Evolutionary conservation across 2,329 filamentous ascomycete genomes (phyloP), one percentile per base, ranked within the genome.

Genomic region (Bipolaris oryzae): DNA sequence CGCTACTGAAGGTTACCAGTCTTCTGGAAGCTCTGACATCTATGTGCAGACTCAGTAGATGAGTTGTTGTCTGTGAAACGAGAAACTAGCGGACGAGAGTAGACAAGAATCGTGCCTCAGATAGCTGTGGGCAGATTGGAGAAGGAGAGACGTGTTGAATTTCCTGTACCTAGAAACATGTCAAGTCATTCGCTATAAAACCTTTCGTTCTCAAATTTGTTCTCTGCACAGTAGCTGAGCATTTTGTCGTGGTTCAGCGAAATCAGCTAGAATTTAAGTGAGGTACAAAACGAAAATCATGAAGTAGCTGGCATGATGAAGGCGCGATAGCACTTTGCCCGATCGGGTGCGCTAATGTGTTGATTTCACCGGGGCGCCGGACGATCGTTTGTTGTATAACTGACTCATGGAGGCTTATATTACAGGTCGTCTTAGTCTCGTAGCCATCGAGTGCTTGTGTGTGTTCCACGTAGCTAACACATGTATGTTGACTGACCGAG

Each of bases 1-100:
- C 28, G 82, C 82, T 16, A 81, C 79, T 2, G 82, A 85, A 72
- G 82, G 81, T 3, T 84, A 83, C 73, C 72, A 75, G 61, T 81
- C 79, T 69, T 76, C 73, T 57, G 82, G 82, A 1, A 56, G 43
- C 50, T 53, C 55, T 15, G 50, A 53, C 31, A 57, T 57, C 33
- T 57, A 53, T 11, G 55, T 57, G 44, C 55, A 57, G 34, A 57
- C 55, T 13, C 25, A 11, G 3, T 57, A 57, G 13, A 23, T 20
- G 7, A n/a, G 16, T n/a, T 25, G 15, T 11, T 20, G 15, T 11
- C n/a, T 23, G 2, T 25, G 7, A 13, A 7, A 25, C 21, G 2
- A 20, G 38, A 3, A 41, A 41, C 18, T 6, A 41, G 11, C 15
- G 23, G 38, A 41, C 10, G 5, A 41, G 20, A 23, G 23, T 23